Percentiles rank a stretch among this genome's conserved stretches.
phyloP scores from a whole-genome alignment of 2,329 filamentous ascomycete species.

The Ascochyta clinopodiicola region DNA sequence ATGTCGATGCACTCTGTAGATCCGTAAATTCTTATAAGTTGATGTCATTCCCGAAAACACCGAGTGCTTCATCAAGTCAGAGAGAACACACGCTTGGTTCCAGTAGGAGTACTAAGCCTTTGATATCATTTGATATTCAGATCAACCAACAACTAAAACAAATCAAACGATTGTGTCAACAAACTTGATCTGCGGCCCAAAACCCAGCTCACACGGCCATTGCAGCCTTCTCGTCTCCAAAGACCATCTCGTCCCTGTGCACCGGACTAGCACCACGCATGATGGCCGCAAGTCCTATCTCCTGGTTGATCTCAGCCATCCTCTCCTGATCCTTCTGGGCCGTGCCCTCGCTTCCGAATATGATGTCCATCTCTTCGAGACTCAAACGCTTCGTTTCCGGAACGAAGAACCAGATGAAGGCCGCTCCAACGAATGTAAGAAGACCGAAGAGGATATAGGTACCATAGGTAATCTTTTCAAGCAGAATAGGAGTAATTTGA shows the following conservation, averaged over 20 bases:
- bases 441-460: constrained; percentile 76
- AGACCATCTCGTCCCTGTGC: constrained; percentile 14
- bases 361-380: constrained; percentile 67
- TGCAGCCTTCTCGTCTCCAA: constrained; percentile 24
- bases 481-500: constrained; percentile 73
- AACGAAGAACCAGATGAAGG: constrained; percentile 59
- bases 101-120: too few relatives aligned
- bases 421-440: constrained; percentile 67
- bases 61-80: too few relatives aligned
- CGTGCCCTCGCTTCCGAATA: constrained; percentile 70
- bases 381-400: constrained; percentile 62
- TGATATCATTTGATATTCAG: too few relatives aligned
- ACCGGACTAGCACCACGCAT: constrained; percentile 10
- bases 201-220: neutral
- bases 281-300: constrained; percentile 66
- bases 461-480: constrained; percentile 69
- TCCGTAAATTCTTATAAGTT: too few relatives aligned
- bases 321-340: constrained; percentile 71
- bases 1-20: too few relatives aligned
- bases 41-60: too few relatives aligned
- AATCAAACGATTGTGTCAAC: neutral
- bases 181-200: too few relatives aligned
- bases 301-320: constrained; percentile 73
- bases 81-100: too few relatives aligned
- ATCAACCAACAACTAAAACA: too few relatives aligned